These are phyloP conservation scores for Solanum dulcamara DNA, from an alignment of 257 asterid genomes.

Conservation along the genomic window DNA sequence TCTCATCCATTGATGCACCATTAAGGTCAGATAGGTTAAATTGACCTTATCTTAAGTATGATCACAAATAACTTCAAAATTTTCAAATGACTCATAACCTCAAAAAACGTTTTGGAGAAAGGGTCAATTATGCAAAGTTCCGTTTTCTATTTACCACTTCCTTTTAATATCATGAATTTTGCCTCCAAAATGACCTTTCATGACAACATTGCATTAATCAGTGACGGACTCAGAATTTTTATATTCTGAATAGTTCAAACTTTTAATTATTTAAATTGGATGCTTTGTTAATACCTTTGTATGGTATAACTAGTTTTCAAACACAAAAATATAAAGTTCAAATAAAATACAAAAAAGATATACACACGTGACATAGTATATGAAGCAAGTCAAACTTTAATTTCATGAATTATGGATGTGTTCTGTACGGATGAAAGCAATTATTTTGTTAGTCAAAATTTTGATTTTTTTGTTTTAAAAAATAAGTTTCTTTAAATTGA, in stretches of 20 bases:
- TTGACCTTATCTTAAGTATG: neutral
- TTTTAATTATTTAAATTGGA: neutral
- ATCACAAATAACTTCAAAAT: neutral
- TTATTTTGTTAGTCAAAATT: neutral
- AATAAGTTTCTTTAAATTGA: neutral
- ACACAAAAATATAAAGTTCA: neutral
- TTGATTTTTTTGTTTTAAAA: too few species aligned
- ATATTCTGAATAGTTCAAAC: neutral
- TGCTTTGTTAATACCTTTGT: neutral
- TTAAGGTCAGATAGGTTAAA: neutral
- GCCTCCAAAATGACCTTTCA: neutral
- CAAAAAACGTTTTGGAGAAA: neutral
- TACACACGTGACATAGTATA: neutral
- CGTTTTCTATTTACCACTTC: neutral
- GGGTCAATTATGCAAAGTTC: neutral
- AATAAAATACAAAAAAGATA: neutral
- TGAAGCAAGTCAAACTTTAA: neutral
- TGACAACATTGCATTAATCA: neutral
- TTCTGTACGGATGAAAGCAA: neutral
- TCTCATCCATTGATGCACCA: neutral
- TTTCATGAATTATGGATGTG: neutral
- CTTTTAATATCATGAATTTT: neutral
- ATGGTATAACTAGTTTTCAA: neutral
- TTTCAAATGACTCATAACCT: neutral
- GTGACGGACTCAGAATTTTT: neutral